Evolutionary conservation across 2,329 filamentous ascomycete genomes (phyloP).

Genomic region (Phialophora verrucosa): DNA sequence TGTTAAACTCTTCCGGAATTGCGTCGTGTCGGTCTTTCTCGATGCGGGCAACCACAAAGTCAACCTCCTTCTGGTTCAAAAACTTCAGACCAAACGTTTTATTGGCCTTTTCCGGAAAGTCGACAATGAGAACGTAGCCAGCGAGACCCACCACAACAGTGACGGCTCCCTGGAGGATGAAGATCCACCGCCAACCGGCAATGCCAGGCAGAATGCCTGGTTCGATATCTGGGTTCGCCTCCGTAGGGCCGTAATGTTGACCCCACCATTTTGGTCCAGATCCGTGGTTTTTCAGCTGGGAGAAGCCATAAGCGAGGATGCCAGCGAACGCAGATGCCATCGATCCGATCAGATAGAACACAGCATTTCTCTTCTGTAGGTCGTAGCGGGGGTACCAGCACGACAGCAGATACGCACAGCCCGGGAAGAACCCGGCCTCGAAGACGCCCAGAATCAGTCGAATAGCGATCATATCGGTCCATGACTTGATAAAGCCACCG

Average conservation of each 20-base stretch:
- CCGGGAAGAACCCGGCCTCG: conserved; percentile 41
- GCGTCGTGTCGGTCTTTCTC: conserved; percentile 62
- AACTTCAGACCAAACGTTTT: conserved; percentile 44
- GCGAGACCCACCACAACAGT: conserved; percentile 51
- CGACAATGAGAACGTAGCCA: conserved; percentile 50
- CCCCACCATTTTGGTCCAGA: conserved; percentile 36
- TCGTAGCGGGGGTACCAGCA: conserved; percentile 68
- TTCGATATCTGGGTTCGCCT: conserved; percentile 35
- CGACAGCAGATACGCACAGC: conserved; percentile 72
- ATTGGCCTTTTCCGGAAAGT: conserved; percentile 44
- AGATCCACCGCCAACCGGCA: conserved; percentile 28
- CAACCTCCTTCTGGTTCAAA: conserved; percentile 40
- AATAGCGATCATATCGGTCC: conserved; percentile 14
- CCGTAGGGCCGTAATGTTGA: conserved; percentile 36
- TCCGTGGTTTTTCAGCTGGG: conserved; percentile 45
- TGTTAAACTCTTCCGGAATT: conserved; percentile 54
- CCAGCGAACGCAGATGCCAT: conserved; percentile 51
- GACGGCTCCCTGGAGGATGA: conserved; percentile 37
- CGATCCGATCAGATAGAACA: conserved; percentile 58
- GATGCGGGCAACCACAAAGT: conserved; percentile 52
- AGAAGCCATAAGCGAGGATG: conserved; percentile 47
- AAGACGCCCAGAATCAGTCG: conserved; percentile 19
- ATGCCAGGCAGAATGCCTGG: conserved; percentile 39
- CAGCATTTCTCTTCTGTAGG: conserved; percentile 47
- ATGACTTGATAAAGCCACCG: conserved; percentile 30